Evolutionary conservation across 805 yeast genomes (phyloP), one percentile per base, ranked within the genome.

Genomic region (Starmerella ratchasimensis): DNA sequence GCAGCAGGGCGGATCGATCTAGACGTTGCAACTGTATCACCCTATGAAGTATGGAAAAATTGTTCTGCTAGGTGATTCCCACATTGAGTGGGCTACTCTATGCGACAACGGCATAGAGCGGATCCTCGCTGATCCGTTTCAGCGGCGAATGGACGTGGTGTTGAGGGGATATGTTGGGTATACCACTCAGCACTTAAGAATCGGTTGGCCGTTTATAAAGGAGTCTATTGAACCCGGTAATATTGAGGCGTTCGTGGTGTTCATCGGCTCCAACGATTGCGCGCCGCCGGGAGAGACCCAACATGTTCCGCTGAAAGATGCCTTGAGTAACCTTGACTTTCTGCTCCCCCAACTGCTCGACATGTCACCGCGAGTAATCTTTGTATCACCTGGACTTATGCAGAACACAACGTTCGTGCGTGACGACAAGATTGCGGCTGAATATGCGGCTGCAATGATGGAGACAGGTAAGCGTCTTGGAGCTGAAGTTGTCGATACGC

Each of bases 181-280:
- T 60, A 80, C 68, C 47, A 59, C 84, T 0, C 68, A 72, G 25
- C 75, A 75, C 59, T 15, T 26, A 2, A 20, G 24, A n/a, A 16
- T 29, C 11, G 83, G 71, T 0, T 50, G 62, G 8, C 57, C 63
- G 31, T 56, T 62, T 29, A 59, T 77, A 10, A 56, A 82, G 24
- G 61, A 65, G 17, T 50, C 60, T 49, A 5, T 46, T 43, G 3
- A 53, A 57, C 27, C 53, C 57, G 41, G 59, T 72, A 35, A 42
- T 9, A 28, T 57, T 45, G 32, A 19, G 2, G 45, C 66, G 9
- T 62, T 73, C 41, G 71, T 74, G 9, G 59, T 83, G 2, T 83
- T 79, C 53, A 73, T 81, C 49, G 95, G 95, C 3, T 70, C 94
- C 11, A 84, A 84, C 52, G 96, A 84, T 55, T 65, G 78, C 0